These are phyloP conservation scores for Bipolaris oryzae DNA, from an alignment of 2,329 filamentous ascomycete species.

Conservation along the genomic window DNA sequence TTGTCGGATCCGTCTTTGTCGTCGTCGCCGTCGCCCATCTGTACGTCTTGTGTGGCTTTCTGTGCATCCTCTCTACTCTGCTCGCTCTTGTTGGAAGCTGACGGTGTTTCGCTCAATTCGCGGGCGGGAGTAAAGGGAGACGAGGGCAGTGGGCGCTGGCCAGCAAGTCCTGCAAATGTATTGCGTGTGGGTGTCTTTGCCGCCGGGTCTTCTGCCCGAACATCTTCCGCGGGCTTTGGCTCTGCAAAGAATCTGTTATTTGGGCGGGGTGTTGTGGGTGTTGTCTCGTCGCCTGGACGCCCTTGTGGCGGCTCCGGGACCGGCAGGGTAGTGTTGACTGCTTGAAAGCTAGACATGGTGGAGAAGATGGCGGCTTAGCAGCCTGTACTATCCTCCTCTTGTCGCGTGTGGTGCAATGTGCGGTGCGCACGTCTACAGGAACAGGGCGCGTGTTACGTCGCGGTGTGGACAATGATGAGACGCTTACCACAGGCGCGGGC, in stretches of 20 bases:
- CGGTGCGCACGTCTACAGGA: slow-evolving; percentile 13
- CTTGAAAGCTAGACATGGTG: slow-evolving; percentile 63
- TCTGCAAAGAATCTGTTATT: slow-evolving; percentile 51
- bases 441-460: slow-evolving; percentile 12
- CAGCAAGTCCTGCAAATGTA: slow-evolving; percentile 55
- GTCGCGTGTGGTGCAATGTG: slow-evolving; percentile 13
- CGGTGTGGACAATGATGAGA: slow-evolving; percentile 5
- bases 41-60: slow-evolving; percentile 69
- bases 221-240: slow-evolving; percentile 42
- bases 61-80: slow-evolving; percentile 65
- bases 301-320: slow-evolving; percentile 51
- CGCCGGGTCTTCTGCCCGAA: slow-evolving; percentile 47
- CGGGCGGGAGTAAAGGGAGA: slow-evolving; percentile 54
- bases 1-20: slow-evolving; percentile 60
- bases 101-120: slow-evolving; percentile 49
- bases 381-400: slow-evolving; percentile 8
- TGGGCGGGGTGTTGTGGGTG: slow-evolving; percentile 62
- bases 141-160: slow-evolving; percentile 54
- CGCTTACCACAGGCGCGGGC: slow-evolving; percentile 5
- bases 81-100: slow-evolving; percentile 43
- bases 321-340: slow-evolving; percentile 63
- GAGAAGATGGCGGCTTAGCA: slow-evolving; percentile 8
- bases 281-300: slow-evolving; percentile 59
- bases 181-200: slow-evolving; percentile 69
- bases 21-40: slow-evolving; percentile 74